Evolutionary conservation across 108 stramenopile genomes (phyloP).

Genomic region (Cyclotella baltica): DNA sequence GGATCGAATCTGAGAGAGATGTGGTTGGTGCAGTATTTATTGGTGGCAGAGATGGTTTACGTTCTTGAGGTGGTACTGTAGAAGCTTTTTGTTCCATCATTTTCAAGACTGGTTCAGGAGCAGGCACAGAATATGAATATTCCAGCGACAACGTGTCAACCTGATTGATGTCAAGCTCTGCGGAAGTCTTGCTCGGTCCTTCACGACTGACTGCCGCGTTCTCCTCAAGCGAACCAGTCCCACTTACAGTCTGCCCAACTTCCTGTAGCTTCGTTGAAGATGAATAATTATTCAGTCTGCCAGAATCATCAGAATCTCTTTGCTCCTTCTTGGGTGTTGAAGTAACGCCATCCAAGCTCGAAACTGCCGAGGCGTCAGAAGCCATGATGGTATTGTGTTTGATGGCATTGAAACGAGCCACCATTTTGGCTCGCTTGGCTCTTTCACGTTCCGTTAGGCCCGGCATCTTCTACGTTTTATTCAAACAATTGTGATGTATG

Average conservation of each 20-base stretch:
- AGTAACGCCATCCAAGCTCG: neutral
- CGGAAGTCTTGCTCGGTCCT: too few species aligned
- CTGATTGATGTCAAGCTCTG: too few species aligned
- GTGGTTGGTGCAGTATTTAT: neutral
- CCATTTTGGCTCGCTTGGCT: slow-evolving; percentile 44
- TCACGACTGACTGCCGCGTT: neutral
- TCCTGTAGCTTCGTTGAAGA: neutral
- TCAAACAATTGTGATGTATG: neutral
- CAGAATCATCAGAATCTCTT: neutral
- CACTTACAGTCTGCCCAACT: neutral
- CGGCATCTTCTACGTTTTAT: slow-evolving; percentile 10
- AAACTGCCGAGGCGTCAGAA: neutral
- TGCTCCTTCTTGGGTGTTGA: neutral
- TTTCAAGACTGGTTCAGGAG: neutral
- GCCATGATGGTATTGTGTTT: slow-evolving; percentile 15
- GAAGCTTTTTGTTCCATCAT: neutral
- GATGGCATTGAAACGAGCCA: slow-evolving; percentile 41
- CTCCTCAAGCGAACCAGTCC: neutral
- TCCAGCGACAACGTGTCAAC: neutral
- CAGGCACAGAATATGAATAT: neutral
- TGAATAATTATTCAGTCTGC: slow-evolving; percentile 8
- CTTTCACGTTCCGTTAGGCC: slow-evolving; percentile 36
- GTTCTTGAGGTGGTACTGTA: neutral
- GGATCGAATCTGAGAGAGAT: neutral
- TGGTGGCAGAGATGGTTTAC: neutral